Conservation (phyloP, 345 rosid genomes). For the Camelina sativa region DNA sequence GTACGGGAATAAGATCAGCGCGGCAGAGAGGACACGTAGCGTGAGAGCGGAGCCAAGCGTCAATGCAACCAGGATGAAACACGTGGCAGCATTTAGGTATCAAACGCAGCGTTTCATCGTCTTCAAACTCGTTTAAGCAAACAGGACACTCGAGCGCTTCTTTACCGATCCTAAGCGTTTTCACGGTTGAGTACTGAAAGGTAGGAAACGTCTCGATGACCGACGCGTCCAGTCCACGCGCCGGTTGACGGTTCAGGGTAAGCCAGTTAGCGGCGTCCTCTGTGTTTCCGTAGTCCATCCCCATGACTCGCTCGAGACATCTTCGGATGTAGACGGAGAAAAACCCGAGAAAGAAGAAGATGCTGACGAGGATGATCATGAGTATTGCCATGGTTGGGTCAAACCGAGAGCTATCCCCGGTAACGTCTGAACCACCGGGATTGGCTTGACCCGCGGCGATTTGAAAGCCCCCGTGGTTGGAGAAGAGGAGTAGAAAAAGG, state of each 20-base stretch:
- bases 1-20: conserved; percentile 61
- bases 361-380: conserved; percentile 62
- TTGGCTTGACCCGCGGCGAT: conserved; percentile 38
- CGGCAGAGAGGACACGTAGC: conserved; percentile 90
- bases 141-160: conserved; percentile 81
- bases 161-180: conserved; percentile 61
- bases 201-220: conserved; percentile 71
- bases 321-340: conserved; percentile 71
- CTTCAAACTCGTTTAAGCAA: conserved; percentile 84
- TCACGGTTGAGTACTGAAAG: conserved; percentile 69
- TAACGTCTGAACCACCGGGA: conserved; percentile 20
- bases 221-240: conserved; percentile 64
- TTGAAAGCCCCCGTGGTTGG: neutral
- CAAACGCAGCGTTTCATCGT: conserved; percentile 76
- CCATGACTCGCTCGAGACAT: conserved; percentile 48
- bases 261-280: conserved; percentile 34
- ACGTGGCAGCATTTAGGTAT: conserved; percentile 87
- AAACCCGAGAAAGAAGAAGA: conserved; percentile 70
- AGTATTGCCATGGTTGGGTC: conserved; percentile 69
- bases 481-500: conserved; percentile 31
- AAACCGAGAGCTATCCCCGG: conserved; percentile 36
- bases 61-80: conserved; percentile 79
- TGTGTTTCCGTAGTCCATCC: conserved; percentile 19
- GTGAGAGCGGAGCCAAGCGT: conserved; percentile 76
- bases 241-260: conserved; percentile 34